These are phyloP conservation scores for Hypoxylon sp. DNA, from an alignment of 2,329 filamentous ascomycete species.

Conservation along the genomic window DNA sequence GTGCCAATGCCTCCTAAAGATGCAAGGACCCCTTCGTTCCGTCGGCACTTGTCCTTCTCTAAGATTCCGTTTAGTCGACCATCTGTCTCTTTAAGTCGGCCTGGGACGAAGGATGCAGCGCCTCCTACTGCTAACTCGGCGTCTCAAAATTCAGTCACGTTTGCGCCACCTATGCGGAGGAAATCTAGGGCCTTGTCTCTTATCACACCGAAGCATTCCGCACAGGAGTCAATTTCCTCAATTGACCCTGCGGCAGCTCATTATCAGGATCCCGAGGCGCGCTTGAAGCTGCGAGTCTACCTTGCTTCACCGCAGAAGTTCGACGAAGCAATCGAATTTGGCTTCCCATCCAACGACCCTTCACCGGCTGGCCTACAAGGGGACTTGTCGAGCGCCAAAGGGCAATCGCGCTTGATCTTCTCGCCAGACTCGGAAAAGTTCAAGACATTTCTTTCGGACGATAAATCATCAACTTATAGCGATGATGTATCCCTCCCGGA, in stretches of 20 bases:
- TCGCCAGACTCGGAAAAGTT: conserved; percentile 64
- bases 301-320: conserved; percentile 94
- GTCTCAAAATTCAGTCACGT: conserved; percentile 49
- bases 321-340: conserved; percentile 94
- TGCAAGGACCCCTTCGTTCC: conserved; percentile 71
- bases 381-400: conserved; percentile 49
- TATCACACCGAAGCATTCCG: conserved; percentile 65
- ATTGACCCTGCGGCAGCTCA: conserved; percentile 83
- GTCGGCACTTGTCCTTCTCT: conserved; percentile 79
- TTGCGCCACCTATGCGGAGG: conserved; percentile 60
- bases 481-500: conserved; percentile 70
- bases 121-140: conserved; percentile 50
- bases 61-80: conserved; percentile 74
- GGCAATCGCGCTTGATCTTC: conserved; percentile 44
- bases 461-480: conserved; percentile 69
- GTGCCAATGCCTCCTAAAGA: conserved; percentile 61
- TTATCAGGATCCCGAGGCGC: conserved; percentile 91
- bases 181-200: conserved; percentile 70
- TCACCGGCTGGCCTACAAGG: conserved; percentile 55
- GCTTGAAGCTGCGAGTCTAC: conserved; percentile 87
- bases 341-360: conserved; percentile 79
- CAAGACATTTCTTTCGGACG: conserved; percentile 62
- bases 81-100: conserved; percentile 65
- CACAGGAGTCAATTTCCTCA: conserved; percentile 62
- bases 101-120: conserved; percentile 61